Conservation (phyloP, 768 basidiomycete species). For the Boletus sp. region DNA sequence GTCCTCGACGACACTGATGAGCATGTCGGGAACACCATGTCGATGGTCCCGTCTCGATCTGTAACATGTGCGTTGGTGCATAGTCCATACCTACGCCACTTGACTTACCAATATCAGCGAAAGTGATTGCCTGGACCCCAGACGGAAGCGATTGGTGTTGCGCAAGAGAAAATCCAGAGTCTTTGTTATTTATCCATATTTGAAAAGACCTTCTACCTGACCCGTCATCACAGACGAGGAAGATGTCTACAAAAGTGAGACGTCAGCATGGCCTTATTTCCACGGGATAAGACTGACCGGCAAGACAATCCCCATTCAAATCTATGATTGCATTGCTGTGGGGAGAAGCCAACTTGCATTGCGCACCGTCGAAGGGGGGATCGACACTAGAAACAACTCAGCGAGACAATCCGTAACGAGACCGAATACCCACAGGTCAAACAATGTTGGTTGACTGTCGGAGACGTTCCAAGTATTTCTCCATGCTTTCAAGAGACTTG, state of each 20-base stretch:
- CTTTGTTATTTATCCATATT: slow-evolving; percentile 89
- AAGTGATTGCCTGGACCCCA: slow-evolving; percentile 75
- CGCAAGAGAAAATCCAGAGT: slow-evolving; percentile 66
- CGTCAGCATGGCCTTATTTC: background rate
- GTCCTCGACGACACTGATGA: slow-evolving; percentile 58
- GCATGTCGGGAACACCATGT: slow-evolving; percentile 90
- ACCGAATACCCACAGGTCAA: slow-evolving; percentile 55
- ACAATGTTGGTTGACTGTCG: slow-evolving; percentile 47
- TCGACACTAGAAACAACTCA: slow-evolving; percentile 41
- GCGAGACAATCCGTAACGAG: background rate
- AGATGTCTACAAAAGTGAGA: slow-evolving; percentile 57
- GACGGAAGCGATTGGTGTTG: slow-evolving; percentile 66
- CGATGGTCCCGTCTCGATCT: slow-evolving; percentile 97
- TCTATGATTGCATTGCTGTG: slow-evolving; percentile 96
- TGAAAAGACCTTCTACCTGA: slow-evolving; percentile 66
- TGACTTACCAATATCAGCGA: slow-evolving; percentile 81
- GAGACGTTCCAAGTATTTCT: slow-evolving; percentile 74
- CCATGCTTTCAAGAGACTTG: slow-evolving; percentile 63
- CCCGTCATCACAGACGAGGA: slow-evolving; percentile 78
- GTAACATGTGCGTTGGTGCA: slow-evolving; percentile 6
- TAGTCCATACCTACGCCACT: background rate
- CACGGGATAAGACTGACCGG: slow-evolving; percentile 45
- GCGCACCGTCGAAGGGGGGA: slow-evolving; percentile 56
- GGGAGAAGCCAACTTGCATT: slow-evolving; percentile 79
- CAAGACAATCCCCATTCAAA: slow-evolving; percentile 92